Conservation (phyloP, 805 yeast species). For the Starmerella bombi region DNA sequence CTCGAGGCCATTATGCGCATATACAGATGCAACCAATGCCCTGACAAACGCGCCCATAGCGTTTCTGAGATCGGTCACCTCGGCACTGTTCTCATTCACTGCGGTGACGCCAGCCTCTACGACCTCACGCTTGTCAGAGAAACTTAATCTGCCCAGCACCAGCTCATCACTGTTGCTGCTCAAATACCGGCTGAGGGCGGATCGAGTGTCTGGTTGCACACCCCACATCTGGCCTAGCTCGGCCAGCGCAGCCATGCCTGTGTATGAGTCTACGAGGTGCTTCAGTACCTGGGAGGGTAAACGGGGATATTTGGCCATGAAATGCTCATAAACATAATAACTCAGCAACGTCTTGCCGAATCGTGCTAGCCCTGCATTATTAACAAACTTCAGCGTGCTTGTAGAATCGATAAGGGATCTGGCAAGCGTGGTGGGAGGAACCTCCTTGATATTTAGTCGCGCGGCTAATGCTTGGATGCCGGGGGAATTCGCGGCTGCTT, state of each 20-base stretch:
- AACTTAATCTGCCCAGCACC: constrained; percentile 41
- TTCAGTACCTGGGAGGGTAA: constrained; percentile 68
- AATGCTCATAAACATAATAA: constrained; percentile 60
- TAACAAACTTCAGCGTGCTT: constrained; percentile 38
- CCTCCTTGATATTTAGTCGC: constrained; percentile 45
- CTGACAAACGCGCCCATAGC: constrained; percentile 59
- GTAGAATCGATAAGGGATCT: constrained; percentile 57
- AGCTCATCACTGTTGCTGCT: constrained; percentile 55
- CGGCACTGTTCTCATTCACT: constrained; percentile 22
- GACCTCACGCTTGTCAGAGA: constrained; percentile 8
- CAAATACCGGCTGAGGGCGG: constrained; percentile 52
- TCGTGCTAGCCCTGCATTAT: constrained; percentile 66
- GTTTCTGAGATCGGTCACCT: constrained; percentile 30
- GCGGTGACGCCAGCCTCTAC: constrained; percentile 28
- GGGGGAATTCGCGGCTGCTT: constrained; percentile 47
- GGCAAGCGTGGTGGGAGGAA: constrained; percentile 55
- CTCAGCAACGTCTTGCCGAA: constrained; percentile 70
- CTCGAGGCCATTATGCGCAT: constrained; percentile 56
- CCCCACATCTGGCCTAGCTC: constrained; percentile 76
- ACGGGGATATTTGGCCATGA: constrained; percentile 73
- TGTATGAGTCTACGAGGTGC: constrained; percentile 61
- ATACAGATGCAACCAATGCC: constrained; percentile 70
- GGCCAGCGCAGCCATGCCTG: constrained; percentile 52
- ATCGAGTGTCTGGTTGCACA: constrained; percentile 56
- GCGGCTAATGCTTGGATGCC: constrained; percentile 66